A percentile compares a stretch with the other conserved stretches of the same genome.
Conservation (phyloP, 208 protist species). For the Acanthamoeba culbertsoni region DNA sequence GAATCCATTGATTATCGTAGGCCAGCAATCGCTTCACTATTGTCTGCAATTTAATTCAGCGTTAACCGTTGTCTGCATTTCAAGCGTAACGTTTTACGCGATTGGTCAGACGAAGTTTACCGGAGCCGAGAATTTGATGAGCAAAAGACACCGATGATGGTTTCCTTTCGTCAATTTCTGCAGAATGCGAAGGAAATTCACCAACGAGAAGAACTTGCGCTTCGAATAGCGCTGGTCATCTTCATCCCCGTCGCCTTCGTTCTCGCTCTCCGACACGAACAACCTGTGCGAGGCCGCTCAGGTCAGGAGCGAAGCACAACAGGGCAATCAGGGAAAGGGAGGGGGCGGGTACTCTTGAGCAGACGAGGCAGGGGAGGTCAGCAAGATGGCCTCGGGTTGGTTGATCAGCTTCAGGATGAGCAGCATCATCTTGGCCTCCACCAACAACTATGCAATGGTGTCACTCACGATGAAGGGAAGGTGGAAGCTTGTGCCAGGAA, state of each 20-base stretch:
- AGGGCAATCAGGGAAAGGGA: not conserved
- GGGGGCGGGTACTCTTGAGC: not conserved
- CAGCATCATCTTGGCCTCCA: conserved; percentile 53
- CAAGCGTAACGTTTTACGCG: no score
- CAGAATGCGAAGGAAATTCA: conserved; percentile 53
- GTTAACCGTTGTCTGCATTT: no score
- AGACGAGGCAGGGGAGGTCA: not conserved
- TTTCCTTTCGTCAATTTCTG: conserved; percentile 44
- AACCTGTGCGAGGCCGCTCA: not conserved
- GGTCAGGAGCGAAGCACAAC: not conserved
- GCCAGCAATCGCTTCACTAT: conserved; percentile 10
- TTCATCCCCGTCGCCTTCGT: not conserved
- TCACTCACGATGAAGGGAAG: not conserved
- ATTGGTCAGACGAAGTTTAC: no score
- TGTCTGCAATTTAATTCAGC: not conserved
- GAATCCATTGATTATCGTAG: conserved; percentile 2
- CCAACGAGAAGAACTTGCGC: conserved; percentile 50
- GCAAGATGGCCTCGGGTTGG: not conserved
- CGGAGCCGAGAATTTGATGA: conserved; percentile 26
- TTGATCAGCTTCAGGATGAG: conserved; percentile 59
- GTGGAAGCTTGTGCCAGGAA: not conserved
- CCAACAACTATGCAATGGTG: not conserved
- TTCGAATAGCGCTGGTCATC: not conserved
- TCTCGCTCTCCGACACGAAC: not conserved
- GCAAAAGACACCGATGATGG: not conserved